Evolutionary conservation across 257 asterid species (phyloP), one percentile per base, ranked within the genome.

Genomic region (Gynochthodes officinalis): DNA sequence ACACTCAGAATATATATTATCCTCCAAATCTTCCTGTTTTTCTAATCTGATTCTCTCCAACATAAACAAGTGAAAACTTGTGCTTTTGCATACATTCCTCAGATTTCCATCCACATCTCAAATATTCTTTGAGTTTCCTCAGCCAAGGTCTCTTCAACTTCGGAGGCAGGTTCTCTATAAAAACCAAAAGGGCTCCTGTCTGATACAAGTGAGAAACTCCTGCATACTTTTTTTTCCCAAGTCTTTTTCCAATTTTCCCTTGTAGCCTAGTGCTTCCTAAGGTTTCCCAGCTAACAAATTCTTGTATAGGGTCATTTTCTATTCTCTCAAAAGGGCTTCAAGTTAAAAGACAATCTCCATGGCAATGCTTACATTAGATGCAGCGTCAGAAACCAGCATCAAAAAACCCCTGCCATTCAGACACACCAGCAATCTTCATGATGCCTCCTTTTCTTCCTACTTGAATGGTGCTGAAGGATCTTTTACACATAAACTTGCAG

Each of bases 381-480:
- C 90, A 68, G 35, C 77, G 42, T 73, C 86, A 69, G 80, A 76
- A 68, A 44, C 72, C 1, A 33, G 55, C 65, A 35, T 73, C 49
- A 40, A 85, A 14, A 73, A 67, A 35, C 54, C 72, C 80, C 10
- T 76, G 70, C 32, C 60, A 2, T 61, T 79, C 10, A 77, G 83
- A 71, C 78, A 44, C 73, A 42, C 46, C 32, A 55, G 66, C 58
- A 74, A 25, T 46, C 30, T 60, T 11, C 78, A 80, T 10, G 91
- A 82, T 55, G 78, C 89, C 64, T 85, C 92, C 1, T 87, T 90
- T 70, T 78, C 93, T 6, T 83, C 90, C 27, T 86, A 82, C 85
- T 48, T 85, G 57, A 84, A 84, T 21, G 88, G 83, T 50, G 23
- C 76, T 14, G 89, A 88, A 61, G 84, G 79, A 48, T 64, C 80